phyloP scores from a whole-genome alignment of 306 rosid genomes.

The Phaseolus lunatus region DNA sequence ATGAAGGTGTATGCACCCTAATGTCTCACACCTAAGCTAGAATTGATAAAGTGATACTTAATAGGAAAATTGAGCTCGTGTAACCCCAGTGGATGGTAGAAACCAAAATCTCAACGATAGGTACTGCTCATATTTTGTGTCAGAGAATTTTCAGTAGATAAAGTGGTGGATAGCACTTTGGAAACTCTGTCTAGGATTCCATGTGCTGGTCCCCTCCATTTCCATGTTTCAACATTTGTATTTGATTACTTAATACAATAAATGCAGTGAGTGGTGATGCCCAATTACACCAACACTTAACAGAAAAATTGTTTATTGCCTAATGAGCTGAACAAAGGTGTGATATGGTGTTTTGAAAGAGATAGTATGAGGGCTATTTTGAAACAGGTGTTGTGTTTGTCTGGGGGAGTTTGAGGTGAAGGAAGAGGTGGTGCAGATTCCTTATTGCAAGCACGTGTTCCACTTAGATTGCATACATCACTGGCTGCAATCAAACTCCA shows the following conservation, averaged over 20 bases:
- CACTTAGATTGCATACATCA: slow-evolving; percentile 84
- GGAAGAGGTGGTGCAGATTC: slow-evolving; percentile 81
- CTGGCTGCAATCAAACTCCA: slow-evolving; percentile 81
- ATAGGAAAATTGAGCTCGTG: not conserved
- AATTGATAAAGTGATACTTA: not conserved
- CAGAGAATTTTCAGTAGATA: not conserved
- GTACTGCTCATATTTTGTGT: not conserved
- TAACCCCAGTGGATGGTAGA: slow-evolving; percentile 22
- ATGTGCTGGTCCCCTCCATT: not conserved
- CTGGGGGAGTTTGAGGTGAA: slow-evolving; percentile 81
- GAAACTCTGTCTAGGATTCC: slow-evolving; percentile 22
- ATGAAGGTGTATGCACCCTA: too few species aligned
- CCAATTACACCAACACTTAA: not conserved
- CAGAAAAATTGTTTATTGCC: too few species aligned
- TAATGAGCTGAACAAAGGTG: not conserved
- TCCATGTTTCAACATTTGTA: not conserved
- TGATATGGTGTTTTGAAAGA: not conserved
- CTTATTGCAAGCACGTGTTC: slow-evolving; percentile 83
- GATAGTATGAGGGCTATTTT: not conserved
- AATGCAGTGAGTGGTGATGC: not conserved
- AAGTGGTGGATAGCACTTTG: slow-evolving; percentile 32
- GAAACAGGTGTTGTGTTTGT: slow-evolving; percentile 85
- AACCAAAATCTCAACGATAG: slow-evolving; percentile 27
- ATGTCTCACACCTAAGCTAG: not conserved
- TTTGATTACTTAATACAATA: not conserved